These are phyloP conservation scores for Penicillium digitatum DNA, from an alignment of 2,329 filamentous ascomycete species.

Conservation along the genomic window DNA sequence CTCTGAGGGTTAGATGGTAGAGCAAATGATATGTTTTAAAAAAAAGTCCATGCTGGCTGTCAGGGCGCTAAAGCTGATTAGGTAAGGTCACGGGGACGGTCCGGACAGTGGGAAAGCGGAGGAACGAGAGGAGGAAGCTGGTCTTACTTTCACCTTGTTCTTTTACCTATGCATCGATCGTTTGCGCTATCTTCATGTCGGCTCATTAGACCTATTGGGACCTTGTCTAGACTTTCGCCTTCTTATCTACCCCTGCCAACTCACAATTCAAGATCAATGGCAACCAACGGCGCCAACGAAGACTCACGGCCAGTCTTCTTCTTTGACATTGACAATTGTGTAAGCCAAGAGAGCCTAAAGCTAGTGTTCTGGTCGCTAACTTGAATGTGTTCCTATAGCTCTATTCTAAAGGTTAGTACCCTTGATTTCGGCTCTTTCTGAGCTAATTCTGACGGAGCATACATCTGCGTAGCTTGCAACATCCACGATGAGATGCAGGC, in stretches of 20 bases:
- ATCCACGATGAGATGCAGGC: slow-evolving; percentile 86
- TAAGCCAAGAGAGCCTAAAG: slow-evolving; percentile 39
- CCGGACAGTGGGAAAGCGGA: neutral
- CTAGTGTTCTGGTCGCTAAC: neutral
- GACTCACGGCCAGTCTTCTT: slow-evolving; percentile 56
- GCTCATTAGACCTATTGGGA: slow-evolving; percentile 1
- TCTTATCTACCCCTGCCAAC: neutral
- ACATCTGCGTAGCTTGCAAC: slow-evolving; percentile 56
- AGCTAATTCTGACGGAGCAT: slow-evolving; percentile 12
- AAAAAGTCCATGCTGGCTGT: slow-evolving; percentile 11
- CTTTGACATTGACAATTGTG: slow-evolving; percentile 98
- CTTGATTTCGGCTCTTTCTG: neutral
- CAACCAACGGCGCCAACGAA: slow-evolving; percentile 19
- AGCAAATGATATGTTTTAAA: slow-evolving; percentile 4
- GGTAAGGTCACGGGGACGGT: slow-evolving; percentile 13
- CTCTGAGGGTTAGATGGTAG: slow-evolving; percentile 9
- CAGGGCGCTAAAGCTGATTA: slow-evolving; percentile 14
- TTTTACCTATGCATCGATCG: slow-evolving; percentile 17
- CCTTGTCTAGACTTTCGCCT: neutral
- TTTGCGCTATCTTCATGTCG: slow-evolving; percentile 7
- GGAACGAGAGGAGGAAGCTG: neutral
- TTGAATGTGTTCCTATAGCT: slow-evolving; percentile 48
- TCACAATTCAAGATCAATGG: slow-evolving; percentile 21
- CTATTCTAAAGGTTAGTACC: slow-evolving; percentile 69
- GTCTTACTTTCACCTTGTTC: neutral